Base-by-base conservation (phyloP, 306 rosid genomes). In the Herpetospermum pedunculosum region DNA sequence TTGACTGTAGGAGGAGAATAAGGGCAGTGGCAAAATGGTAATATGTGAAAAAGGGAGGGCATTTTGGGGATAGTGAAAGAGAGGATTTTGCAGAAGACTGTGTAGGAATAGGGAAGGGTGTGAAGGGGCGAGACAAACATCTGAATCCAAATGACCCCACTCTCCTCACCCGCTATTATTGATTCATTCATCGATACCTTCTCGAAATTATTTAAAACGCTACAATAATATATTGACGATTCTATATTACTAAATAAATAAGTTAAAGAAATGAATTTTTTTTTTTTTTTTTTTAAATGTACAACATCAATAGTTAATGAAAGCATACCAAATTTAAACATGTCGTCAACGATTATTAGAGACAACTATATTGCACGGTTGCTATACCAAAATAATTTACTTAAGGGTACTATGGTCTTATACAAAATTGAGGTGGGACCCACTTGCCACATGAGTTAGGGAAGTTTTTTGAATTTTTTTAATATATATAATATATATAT, bases 121-220 rank as follows among this genome's bases (percentile, higher is more conserved):
- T n/a, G 29, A 37, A 23, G 37, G 53, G 6, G 18, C 6, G 8
- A 68, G 53, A 68, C 73, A 68, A 25, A 41, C 73, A 43, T 43
- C 73, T 43, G 73, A 68, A 68, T 68, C 54, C 71, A 64, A 64
- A 37, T 37, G 49, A 68, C 37, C 53, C 73, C 35, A 68, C 54
- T 14, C 54, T 68, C 52, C 73, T 25, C 52, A 43, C n/a, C 19
- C 13, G 3, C 73, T 38, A 43, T 43, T 68, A 25, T 68, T 68
- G 8, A 68, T 21, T 18, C 2, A 64, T 21, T 43, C 73, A 41
- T 6, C 72, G 21, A 5, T 15, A 13, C 35, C 25, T 14, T 43
- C 41, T 15, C 4, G 5, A 6, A n/a, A n/a, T 21, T 49, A 49
- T 49, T 49, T 41, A 15, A 8, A 21, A 9, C 12, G 29, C 7